Percentiles rank a stretch among this genome's conserved stretches.
Evolutionary conservation across 2,329 filamentous ascomycete genomes (phyloP).

Genomic region (Xylariaceae sp.): DNA sequence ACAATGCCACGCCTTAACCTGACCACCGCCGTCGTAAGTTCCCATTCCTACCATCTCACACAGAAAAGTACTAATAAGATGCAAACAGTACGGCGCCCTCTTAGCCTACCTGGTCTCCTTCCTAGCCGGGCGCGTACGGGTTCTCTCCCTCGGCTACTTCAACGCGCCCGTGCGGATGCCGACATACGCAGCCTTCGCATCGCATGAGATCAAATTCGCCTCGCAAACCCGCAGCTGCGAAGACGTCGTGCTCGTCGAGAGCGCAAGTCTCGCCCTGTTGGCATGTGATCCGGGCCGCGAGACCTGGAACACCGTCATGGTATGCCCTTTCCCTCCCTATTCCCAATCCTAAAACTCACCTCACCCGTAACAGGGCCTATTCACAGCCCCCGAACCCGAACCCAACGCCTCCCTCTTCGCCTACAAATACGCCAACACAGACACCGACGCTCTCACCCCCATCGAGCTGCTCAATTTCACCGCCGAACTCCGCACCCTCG

Average conservation of each 20-base stretch:
- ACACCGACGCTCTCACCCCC: slow-evolving; percentile 18
- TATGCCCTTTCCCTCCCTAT: not conserved
- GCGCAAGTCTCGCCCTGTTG: slow-evolving; percentile 32
- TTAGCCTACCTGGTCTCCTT: not conserved
- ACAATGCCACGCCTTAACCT: not conserved
- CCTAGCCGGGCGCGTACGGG: slow-evolving; percentile 2
- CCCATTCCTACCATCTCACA: not conserved
- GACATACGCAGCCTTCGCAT: slow-evolving; percentile 24
- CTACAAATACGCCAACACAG: slow-evolving; percentile 33
- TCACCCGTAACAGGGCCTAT: slow-evolving; percentile 21
- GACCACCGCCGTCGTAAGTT: not conserved
- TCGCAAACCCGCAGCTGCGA: slow-evolving; percentile 36
- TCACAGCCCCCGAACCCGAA: slow-evolving; percentile 18
- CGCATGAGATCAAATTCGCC: slow-evolving; percentile 31
- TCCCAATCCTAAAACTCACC: not conserved
- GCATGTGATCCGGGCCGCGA: slow-evolving; percentile 37
- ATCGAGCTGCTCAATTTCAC: slow-evolving; percentile 25
- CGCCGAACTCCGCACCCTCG: slow-evolving; percentile 36
- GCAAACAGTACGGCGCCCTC: not conserved
- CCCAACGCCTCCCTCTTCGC: slow-evolving; percentile 31
- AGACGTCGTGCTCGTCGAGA: slow-evolving; percentile 34
- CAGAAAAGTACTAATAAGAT: not conserved
- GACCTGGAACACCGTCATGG: slow-evolving; percentile 38
- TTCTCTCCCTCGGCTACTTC: slow-evolving; percentile 6
- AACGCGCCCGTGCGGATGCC: slow-evolving; percentile 30